phyloP scores from a whole-genome alignment of 2,329 filamentous ascomycete genomes.

The Botrytis elliptica region DNA sequence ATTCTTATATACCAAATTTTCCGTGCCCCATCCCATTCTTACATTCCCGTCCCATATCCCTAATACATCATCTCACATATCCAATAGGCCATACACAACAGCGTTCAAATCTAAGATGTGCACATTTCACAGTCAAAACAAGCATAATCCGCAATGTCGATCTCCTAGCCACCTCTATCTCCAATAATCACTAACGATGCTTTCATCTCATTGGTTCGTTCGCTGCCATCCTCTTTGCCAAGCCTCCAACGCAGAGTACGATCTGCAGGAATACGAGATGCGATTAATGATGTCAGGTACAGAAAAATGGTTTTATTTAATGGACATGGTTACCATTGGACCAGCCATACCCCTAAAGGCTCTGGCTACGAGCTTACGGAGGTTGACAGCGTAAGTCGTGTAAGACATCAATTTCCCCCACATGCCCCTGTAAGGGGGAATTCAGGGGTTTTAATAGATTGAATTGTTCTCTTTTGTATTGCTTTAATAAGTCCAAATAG shows the following conservation, averaged over 20 bases:
- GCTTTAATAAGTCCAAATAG: too few species aligned
- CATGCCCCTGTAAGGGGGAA: too few species aligned
- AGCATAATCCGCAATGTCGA: background rate
- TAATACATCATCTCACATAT: background rate
- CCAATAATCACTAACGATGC: background rate
- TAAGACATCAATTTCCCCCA: too few species aligned
- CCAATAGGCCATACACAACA: background rate
- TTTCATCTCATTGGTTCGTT: background rate
- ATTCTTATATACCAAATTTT: background rate
- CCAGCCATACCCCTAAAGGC: too few species aligned
- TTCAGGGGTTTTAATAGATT: too few species aligned
- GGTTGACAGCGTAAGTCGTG: too few species aligned
- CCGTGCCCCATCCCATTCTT: background rate
- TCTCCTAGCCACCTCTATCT: background rate
- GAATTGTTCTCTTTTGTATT: too few species aligned
- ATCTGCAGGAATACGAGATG: conserved; percentile 11
- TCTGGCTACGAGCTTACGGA: too few species aligned
- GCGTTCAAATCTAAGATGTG: background rate
- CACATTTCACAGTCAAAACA: background rate
- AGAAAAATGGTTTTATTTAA: too few species aligned
- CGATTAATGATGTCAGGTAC: conserved; percentile 7
- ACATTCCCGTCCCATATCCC: background rate
- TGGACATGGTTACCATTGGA: too few species aligned
- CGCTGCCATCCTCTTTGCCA: background rate
- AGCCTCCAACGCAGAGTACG: background rate